Evolutionary conservation across 148 eudicot genomes (phyloP).

Genomic region (Cornus kousa): DNA sequence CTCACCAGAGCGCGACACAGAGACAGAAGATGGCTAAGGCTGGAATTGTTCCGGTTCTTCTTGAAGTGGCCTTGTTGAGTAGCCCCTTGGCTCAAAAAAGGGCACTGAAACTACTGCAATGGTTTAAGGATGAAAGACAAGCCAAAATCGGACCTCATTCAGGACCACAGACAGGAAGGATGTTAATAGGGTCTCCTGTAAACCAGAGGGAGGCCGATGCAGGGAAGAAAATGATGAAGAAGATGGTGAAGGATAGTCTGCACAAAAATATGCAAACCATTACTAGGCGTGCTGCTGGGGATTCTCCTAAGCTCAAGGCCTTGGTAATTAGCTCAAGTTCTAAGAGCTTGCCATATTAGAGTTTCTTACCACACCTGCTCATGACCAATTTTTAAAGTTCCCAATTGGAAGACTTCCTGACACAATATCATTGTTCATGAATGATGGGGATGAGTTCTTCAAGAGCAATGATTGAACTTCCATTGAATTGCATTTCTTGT

Average conservation of each 20-base stretch:
- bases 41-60: slow-evolving; percentile 68
- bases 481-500: background rate
- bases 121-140: slow-evolving; percentile 77
- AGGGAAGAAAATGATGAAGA: slow-evolving; percentile 76
- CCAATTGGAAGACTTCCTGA: background rate
- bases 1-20: slow-evolving; percentile 62
- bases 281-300: slow-evolving; percentile 52
- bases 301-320: slow-evolving; percentile 61
- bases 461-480: background rate
- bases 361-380: background rate
- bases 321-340: slow-evolving; percentile 83
- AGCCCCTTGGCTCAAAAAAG: slow-evolving; percentile 81
- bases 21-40: slow-evolving; percentile 62
- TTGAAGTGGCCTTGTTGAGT: slow-evolving; percentile 75
- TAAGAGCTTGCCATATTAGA: slow-evolving; percentile 86
- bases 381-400: background rate
- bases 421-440: background rate
- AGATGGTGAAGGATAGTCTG: slow-evolving; percentile 76
- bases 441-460: background rate
- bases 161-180: slow-evolving; percentile 63
- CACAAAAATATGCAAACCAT: slow-evolving; percentile 80
- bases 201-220: slow-evolving; percentile 37
- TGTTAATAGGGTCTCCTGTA: slow-evolving; percentile 43
- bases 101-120: slow-evolving; percentile 69
- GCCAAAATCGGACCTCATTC: slow-evolving; percentile 65